These are phyloP conservation scores for Globisporangium yorkense DNA, from an alignment of 352 stramenopile species.

Conservation along the genomic window DNA sequence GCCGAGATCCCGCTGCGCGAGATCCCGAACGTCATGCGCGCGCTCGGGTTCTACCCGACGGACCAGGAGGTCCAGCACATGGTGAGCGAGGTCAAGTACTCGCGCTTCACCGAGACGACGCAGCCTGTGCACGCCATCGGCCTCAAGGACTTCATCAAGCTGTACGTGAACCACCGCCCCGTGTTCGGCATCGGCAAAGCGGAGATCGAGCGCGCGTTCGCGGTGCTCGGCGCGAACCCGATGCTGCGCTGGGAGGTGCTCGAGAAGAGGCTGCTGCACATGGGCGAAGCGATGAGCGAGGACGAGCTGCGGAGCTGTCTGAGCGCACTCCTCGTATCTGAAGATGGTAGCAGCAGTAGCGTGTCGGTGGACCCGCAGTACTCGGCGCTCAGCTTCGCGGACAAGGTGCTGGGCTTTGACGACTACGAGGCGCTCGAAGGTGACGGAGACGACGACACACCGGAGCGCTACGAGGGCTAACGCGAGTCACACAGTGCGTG, in stretches of 20 bases:
- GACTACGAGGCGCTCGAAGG: constrained; percentile 52
- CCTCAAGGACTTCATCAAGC: constrained; percentile 77
- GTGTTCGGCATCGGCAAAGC: constrained; percentile 81
- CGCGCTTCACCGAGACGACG: constrained; percentile 71
- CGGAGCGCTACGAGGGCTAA: neutral
- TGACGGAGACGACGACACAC: neutral
- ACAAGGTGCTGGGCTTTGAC: constrained; percentile 88
- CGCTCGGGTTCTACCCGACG: constrained; percentile 90
- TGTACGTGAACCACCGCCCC: constrained; percentile 92
- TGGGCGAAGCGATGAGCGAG: constrained; percentile 72
- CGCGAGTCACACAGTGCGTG: neutral
- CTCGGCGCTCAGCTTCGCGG: constrained; percentile 60
- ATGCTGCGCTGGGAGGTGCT: constrained; percentile 59
- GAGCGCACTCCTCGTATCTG: constrained; percentile 50
- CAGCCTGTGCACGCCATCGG: constrained; percentile 56
- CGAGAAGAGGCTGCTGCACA: constrained; percentile 52
- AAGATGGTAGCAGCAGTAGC: constrained; percentile 10
- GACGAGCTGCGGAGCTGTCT: constrained; percentile 82
- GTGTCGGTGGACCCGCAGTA: constrained; percentile 41
- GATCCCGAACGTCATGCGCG: constrained; percentile 91
- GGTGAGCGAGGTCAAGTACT: constrained; percentile 84
- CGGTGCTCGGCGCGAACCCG: constrained; percentile 24
- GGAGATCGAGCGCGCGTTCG: constrained; percentile 76
- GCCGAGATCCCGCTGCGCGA: constrained; percentile 76
- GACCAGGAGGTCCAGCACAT: constrained; percentile 90